Conservation (phyloP, 176 grass and related monocot genomes). For the Echinochloa phyllopogon region DNA sequence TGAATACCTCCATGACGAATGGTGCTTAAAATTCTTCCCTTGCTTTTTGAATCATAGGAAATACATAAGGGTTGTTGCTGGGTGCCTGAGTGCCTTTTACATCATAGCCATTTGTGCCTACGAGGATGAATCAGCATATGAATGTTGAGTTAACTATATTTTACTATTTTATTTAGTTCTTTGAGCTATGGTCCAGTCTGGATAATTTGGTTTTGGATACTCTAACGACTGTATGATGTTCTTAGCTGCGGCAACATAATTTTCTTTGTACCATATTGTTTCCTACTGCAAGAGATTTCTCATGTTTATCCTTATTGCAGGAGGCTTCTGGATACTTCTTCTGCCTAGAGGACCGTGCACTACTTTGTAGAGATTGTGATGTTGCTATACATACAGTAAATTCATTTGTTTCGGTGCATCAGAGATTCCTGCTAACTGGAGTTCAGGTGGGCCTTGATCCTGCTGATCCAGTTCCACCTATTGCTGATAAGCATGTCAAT, state of each 20-base stretch:
- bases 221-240: conserved; percentile 5
- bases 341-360: conserved; percentile 90
- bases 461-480: conserved; percentile 55
- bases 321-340: conserved; percentile 93
- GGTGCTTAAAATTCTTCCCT: too few species aligned
- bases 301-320: conserved; percentile 50
- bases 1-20: too few species aligned
- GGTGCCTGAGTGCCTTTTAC: not conserved
- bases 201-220: not conserved
- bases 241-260: not conserved
- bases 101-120: not conserved
- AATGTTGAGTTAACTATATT: conserved; percentile 4
- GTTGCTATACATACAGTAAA: conserved; percentile 84
- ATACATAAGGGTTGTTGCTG: not conserved
- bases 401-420: conserved; percentile 72
- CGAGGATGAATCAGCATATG: not conserved
- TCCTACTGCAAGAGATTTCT: conserved; percentile 26
- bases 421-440: conserved; percentile 86
- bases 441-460: conserved; percentile 80
- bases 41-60: too few species aligned
- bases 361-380: conserved; percentile 90
- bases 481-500: conserved; percentile 42
- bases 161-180: conserved; percentile 28
- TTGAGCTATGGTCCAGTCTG: conserved; percentile 10
- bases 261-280: conserved; percentile 5